These are phyloP conservation scores for Globisporangium paroecandrum DNA, from an alignment of 352 stramenopile genomes.

Conservation along the genomic window DNA sequence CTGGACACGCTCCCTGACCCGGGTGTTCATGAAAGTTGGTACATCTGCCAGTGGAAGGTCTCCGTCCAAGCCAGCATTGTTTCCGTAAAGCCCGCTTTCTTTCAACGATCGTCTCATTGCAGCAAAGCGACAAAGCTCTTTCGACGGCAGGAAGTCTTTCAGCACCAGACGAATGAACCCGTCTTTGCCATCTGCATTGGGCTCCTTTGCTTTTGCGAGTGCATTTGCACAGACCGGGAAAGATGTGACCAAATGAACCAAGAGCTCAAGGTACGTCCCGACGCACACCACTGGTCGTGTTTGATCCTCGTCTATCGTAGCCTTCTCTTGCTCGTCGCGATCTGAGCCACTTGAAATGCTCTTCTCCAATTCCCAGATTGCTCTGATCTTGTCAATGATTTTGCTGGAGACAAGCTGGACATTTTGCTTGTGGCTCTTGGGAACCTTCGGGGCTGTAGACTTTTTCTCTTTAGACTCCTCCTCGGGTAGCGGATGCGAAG, in stretches of 20 bases:
- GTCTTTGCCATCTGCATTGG: conserved; percentile 22
- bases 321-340: conserved; percentile 10
- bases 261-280: conserved; percentile 62
- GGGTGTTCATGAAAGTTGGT: conserved; percentile 35
- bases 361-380: conserved; percentile 58
- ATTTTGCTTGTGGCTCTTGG: conserved; percentile 68
- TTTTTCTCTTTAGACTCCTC: conserved; percentile 29
- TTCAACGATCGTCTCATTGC: conserved; percentile 50
- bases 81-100: conserved; percentile 48
- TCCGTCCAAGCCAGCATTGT: conserved; percentile 23
- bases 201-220: conserved; percentile 55
- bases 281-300: conserved; percentile 41
- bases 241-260: conserved; percentile 69
- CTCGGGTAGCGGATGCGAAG: conserved; percentile 15
- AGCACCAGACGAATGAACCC: conserved; percentile 57
- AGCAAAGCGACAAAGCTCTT: conserved; percentile 64
- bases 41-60: conserved; percentile 36
- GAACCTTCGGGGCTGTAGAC: conserved; percentile 32
- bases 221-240: conserved; percentile 67
- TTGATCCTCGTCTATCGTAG: neutral
- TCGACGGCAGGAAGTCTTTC: conserved; percentile 69
- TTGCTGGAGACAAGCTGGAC: conserved; percentile 57
- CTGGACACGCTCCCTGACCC: conserved; percentile 51
- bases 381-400: conserved; percentile 55
- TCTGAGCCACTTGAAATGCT: conserved; percentile 15